These are phyloP conservation scores for Olyra latifolia DNA, from an alignment of 176 grass and related monocot species.

Conservation along the genomic window DNA sequence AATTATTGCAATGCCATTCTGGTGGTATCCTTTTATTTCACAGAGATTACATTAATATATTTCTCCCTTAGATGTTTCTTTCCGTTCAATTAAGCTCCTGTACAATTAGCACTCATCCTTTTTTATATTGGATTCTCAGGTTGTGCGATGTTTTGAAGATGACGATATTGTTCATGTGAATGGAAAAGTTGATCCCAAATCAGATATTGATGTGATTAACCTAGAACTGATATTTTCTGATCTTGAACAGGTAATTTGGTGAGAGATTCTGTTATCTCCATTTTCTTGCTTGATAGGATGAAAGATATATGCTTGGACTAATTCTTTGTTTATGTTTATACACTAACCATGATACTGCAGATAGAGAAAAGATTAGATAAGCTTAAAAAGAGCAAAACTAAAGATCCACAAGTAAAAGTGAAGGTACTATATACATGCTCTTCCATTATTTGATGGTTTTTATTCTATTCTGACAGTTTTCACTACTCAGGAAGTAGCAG, in stretches of 20 bases:
- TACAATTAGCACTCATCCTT: neutral
- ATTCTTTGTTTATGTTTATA: conserved; percentile 13
- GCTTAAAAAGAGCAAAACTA: conserved; percentile 95
- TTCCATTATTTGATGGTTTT: conserved; percentile 7
- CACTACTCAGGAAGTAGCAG: conserved; percentile 72
- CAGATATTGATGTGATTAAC: conserved; percentile 98
- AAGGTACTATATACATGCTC: conserved; percentile 51
- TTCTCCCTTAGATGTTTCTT: neutral
- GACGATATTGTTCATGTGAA: conserved; percentile 95
- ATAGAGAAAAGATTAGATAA: conserved; percentile 98
- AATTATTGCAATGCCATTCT: neutral
- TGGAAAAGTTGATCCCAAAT: conserved; percentile 90
- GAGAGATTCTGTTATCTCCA: conserved; percentile 24
- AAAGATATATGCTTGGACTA: neutral
- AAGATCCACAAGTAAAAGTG: conserved; percentile 79
- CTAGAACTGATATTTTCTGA: conserved; percentile 90
- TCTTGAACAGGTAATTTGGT: conserved; percentile 83
- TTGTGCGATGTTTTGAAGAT: conserved; percentile 97
- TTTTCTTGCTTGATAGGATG: conserved; percentile 17
- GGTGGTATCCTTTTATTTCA: neutral
- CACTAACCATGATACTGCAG: conserved; percentile 45
- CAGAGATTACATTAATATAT: neutral
- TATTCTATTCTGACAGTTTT: conserved; percentile 28
- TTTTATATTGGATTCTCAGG: conserved; percentile 48
- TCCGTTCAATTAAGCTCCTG: neutral